These are phyloP conservation scores for Neurospora discreta DNA, from an alignment of 495 filamentous ascomycete species.

Conservation along the genomic window DNA sequence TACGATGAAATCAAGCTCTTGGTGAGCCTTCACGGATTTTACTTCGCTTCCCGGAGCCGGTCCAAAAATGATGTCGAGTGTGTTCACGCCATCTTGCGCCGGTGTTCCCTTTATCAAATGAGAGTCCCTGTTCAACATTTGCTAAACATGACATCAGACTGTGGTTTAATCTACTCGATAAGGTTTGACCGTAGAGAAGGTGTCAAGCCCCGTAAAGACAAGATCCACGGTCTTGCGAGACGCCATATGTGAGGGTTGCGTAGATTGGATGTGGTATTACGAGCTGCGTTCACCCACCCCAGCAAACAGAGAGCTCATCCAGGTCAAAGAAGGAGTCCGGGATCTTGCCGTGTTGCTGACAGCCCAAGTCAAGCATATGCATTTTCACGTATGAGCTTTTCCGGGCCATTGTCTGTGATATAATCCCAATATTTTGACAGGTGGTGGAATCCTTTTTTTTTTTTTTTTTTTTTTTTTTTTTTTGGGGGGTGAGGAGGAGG, in stretches of 20 bases:
- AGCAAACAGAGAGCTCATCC: constrained; percentile 52
- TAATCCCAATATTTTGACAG: not conserved
- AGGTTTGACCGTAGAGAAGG: constrained; percentile 55
- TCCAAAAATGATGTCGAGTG: constrained; percentile 27
- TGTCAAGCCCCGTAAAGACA: constrained; percentile 65
- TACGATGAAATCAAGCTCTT: constrained; percentile 35
- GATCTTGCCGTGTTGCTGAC: constrained; percentile 27
- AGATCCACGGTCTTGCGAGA: constrained; percentile 32
- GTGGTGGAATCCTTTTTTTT: not conserved
- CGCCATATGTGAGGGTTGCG: constrained; percentile 20
- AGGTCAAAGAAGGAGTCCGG: constrained; percentile 53
- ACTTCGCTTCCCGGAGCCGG: constrained; percentile 29
- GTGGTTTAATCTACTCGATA: constrained; percentile 46
- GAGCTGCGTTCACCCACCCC: constrained; percentile 62
- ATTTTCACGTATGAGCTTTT: not conserved
- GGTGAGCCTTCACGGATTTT: constrained; percentile 28
- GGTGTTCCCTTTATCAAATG: constrained; percentile 7
- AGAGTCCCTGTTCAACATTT: no score
- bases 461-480: no score
- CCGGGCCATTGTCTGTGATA: not conserved
- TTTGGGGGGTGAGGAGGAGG: no score
- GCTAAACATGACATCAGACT: no score
- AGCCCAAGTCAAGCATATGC: constrained; percentile 3
- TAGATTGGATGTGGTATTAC: constrained; percentile 34
- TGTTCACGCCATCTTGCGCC: constrained; percentile 3